A percentile compares a stretch with the other conserved stretches of the same genome.
Evolutionary conservation across 306 rosid species (phyloP).

Genomic region (Medicago arabica): DNA sequence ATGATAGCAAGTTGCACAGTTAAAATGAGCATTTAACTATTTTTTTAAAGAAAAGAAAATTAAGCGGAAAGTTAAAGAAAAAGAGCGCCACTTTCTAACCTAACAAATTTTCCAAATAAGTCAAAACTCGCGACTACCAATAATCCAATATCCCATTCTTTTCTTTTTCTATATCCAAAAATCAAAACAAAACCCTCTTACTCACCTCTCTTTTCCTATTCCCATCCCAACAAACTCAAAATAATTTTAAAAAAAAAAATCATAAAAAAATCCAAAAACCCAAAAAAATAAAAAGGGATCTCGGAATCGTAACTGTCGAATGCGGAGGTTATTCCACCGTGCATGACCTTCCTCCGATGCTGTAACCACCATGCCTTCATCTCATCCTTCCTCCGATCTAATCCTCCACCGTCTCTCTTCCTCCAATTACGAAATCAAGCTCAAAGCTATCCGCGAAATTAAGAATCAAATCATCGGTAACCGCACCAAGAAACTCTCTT

Average conservation of each 20-base stretch:
- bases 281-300: background rate
- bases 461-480: constrained; percentile 94
- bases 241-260: too few species aligned
- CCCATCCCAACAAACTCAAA: background rate
- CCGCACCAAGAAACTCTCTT: constrained; percentile 90
- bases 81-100: too few species aligned
- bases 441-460: constrained; percentile 84
- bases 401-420: constrained; percentile 72
- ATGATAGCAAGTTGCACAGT: too few species aligned
- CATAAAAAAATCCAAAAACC: background rate
- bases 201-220: background rate
- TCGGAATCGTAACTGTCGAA: constrained; percentile 32
- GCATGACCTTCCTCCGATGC: too few species aligned
- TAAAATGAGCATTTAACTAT: too few species aligned
- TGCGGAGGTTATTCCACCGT: constrained; percentile 33
- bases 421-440: constrained; percentile 63
- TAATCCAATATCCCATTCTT: too few species aligned
- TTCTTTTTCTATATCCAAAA: too few species aligned
- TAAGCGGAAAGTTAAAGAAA: too few species aligned
- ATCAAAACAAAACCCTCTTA: background rate
- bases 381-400: constrained; percentile 56
- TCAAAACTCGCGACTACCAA: too few species aligned
- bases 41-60: too few species aligned
- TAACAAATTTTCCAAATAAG: too few species aligned
- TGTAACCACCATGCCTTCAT: constrained; percentile 58